These are phyloP conservation scores for Malania oleifera DNA, from an alignment of 164 flowering plant species.

Conservation along the genomic window DNA sequence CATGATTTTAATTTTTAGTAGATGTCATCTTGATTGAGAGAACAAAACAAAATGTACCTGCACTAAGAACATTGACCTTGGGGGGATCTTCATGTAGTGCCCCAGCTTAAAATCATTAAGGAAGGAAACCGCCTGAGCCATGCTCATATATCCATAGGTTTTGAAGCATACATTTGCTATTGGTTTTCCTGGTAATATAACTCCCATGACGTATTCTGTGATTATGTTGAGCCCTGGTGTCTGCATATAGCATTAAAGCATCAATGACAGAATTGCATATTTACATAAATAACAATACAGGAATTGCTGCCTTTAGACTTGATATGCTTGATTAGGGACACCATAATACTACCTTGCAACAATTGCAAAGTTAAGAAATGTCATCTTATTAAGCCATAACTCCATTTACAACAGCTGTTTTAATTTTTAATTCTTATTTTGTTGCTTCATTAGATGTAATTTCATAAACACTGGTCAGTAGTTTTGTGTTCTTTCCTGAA, in stretches of 20 bases:
- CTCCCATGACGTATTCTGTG: constrained; percentile 58
- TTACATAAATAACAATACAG: neutral
- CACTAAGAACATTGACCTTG: constrained; percentile 67
- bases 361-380: neutral
- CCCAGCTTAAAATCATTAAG: constrained; percentile 63
- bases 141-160: constrained; percentile 61
- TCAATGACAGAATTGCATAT: neutral
- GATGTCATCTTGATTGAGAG: neutral
- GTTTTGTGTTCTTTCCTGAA: too few species aligned
- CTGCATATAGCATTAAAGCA: constrained; percentile 21
- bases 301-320: neutral
- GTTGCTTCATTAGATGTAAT: too few species aligned
- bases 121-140: constrained; percentile 65
- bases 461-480: too few species aligned
- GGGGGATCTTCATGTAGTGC: constrained; percentile 74
- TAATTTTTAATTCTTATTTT: too few species aligned
- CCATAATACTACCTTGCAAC: neutral
- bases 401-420: too few species aligned
- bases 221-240: constrained; percentile 67
- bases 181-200: constrained; percentile 56
- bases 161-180: constrained; percentile 70
- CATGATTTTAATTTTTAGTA: too few species aligned
- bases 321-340: neutral
- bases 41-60: constrained; percentile 34
- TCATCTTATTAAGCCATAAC: too few species aligned